Evolutionary conservation across 1,284 basidiomycete species (phyloP).

Genomic region (Coriolopsis trogii): DNA sequence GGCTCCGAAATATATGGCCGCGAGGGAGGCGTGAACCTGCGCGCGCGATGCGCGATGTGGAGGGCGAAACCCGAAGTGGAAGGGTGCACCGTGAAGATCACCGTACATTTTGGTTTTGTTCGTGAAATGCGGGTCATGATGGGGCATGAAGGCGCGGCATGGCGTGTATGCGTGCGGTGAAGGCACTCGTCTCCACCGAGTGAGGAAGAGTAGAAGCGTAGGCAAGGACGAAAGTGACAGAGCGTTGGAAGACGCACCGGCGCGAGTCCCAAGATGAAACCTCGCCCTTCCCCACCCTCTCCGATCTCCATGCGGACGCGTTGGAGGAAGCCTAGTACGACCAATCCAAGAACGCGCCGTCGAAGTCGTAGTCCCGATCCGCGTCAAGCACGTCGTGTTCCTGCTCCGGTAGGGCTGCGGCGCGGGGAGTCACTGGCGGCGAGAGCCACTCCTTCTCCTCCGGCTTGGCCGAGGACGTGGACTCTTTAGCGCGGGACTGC

Average conservation of each 20-base stretch:
- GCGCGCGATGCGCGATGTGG: neutral
- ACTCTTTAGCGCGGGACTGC: conserved; percentile 38
- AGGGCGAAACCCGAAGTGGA: too few relatives aligned
- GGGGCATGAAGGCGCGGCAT: neutral
- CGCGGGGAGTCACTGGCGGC: conserved; percentile 34
- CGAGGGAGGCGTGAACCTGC: neutral
- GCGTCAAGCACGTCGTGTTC: conserved; percentile 9
- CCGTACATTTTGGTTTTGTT: conserved; percentile 13
- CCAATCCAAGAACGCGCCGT: conserved; percentile 35
- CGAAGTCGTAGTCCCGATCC: conserved; percentile 32
- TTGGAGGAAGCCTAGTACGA: conserved; percentile 24
- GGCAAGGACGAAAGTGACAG: conserved; percentile 18
- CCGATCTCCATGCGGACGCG: neutral
- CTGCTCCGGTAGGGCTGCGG: conserved; percentile 14
- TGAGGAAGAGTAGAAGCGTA: conserved; percentile 9
- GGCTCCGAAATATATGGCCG: conserved; percentile 25
- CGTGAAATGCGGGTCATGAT: neutral
- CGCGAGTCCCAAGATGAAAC: conserved; percentile 14
- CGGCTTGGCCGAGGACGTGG: conserved; percentile 14
- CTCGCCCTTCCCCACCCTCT: conserved; percentile 1
- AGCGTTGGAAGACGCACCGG: conserved; percentile 24
- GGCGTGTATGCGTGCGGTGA: neutral
- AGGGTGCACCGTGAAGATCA: too few relatives aligned
- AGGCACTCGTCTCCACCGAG: neutral
- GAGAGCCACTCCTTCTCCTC: conserved; percentile 35